Evolutionary conservation across 2,329 filamentous ascomycete genomes (phyloP), one percentile per base, ranked within the genome.

Genomic region (Scedosporium aurantiacum): DNA sequence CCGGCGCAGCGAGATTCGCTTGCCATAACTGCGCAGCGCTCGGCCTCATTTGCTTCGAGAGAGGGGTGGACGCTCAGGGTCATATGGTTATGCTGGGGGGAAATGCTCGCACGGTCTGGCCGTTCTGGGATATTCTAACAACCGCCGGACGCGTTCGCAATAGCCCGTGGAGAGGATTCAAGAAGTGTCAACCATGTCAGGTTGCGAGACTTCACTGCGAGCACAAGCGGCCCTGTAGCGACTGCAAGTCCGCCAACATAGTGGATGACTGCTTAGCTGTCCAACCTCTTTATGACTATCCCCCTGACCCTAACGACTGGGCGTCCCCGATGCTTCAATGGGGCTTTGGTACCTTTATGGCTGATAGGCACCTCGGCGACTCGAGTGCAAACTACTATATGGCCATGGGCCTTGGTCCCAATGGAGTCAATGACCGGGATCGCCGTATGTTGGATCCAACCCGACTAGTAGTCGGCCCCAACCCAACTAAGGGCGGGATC

Each of bases 151-250:
- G 16, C 7, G 2, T n/a, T 28, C 41, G 40, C 23, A n/a, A 5
- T 21, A 32, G 8, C n/a, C 54, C 28, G 21, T 25, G 40, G 23
- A 14, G 6, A 27, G 40, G 28, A 7, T 62, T 64, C 57, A 2
- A 14, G 5, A 58, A 54, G 1, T 65, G 65, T 60, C 18, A 40
- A 27, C 47, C 45, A 27, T 66, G 65, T 5, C 3, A 60, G 2
- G 52, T 58, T 23, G 45, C 40, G 5, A 41, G 27, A 1, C 37
- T 58, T 2, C 55, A 32, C 7, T 76, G 74, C 62, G 74, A 76
- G 57, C 69, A 70, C 1, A 72, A 73, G 60, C 68, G 73, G 21
- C 74, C 74, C 1, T 76, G 74, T 61, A 71, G 75, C 58, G 71
- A 68, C 3, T 76, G 74, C 65, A 61, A 63, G 10, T 2, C 4